Percentiles rank a stretch among this genome's conserved stretches.
phyloP scores from a whole-genome alignment of 768 basidiomycete genomes.

The Pilatotrama ljubarskyi region DNA sequence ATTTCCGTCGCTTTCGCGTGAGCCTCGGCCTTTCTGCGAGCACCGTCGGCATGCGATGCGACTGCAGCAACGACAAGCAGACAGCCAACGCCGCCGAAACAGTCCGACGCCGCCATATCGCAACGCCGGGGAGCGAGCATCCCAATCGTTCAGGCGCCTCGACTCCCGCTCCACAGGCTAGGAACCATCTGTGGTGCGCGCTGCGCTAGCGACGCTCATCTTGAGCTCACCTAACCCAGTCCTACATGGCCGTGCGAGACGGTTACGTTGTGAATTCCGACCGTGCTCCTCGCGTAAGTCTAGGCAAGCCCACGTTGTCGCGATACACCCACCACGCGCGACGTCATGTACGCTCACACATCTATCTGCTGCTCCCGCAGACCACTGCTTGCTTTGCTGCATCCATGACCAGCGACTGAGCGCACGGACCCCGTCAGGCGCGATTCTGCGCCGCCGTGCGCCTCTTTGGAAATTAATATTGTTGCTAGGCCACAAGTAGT shows the following conservation, averaged over 20 bases:
- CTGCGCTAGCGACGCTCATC: neutral
- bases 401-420: no score
- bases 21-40: neutral
- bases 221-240: neutral
- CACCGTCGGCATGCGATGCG: neutral
- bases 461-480: no score
- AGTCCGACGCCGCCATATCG: neutral
- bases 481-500: neutral
- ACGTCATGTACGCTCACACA: no score
- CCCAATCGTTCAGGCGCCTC: neutral
- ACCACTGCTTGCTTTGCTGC: no score
- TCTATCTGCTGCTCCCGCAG: no score
- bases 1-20: neutral
- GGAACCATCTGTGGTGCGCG: neutral
- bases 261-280: no score
- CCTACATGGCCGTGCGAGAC: neutral
- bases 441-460: neutral
- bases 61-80: neutral
- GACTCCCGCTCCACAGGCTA: neutral
- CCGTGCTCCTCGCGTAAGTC: no score
- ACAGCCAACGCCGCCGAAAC: neutral
- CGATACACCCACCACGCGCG: no score
- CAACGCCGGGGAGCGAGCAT: neutral
- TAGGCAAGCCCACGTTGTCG: no score
- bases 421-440: neutral